phyloP scores from a whole-genome alignment of 2,329 filamentous ascomycete genomes.

The Nemania sp. region DNA sequence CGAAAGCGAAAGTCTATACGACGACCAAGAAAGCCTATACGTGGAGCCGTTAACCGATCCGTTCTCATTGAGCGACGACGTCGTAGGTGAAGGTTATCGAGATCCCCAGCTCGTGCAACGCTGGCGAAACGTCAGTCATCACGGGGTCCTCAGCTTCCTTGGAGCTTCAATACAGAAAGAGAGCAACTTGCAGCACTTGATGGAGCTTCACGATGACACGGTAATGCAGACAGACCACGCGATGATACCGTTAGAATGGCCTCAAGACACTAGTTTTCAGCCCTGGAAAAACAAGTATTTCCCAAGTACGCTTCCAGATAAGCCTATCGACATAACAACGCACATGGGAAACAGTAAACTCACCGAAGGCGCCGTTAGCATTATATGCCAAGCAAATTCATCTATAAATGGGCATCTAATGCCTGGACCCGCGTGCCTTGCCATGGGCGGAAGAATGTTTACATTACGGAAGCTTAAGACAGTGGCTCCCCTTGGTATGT shows the following conservation, averaged over 20 bases:
- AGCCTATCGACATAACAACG: constrained; percentile 13
- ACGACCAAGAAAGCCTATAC: constrained; percentile 8
- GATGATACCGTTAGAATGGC: constrained; percentile 16
- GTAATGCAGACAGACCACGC: constrained; percentile 14
- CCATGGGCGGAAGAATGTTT: constrained; percentile 23
- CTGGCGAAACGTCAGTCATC: constrained; percentile 25
- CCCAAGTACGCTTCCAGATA: not conserved
- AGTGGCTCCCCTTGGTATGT: constrained; percentile 23
- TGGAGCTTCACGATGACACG: not conserved
- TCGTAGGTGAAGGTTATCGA: constrained; percentile 13
- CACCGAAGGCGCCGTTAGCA: constrained; percentile 19
- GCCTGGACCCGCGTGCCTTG: constrained; percentile 16
- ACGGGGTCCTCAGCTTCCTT: constrained; percentile 31
- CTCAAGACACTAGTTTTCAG: not conserved
- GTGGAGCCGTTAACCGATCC: not conserved
- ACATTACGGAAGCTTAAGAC: constrained; percentile 24
- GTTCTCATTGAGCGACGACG: not conserved
- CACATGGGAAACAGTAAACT: constrained; percentile 20
- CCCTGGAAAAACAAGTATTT: constrained; percentile 20
- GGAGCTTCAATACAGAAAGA: constrained; percentile 15
- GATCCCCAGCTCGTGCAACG: constrained; percentile 15
- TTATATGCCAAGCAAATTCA: constrained; percentile 17
- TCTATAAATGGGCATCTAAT: constrained; percentile 11
- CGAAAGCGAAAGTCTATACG: constrained; percentile 6
- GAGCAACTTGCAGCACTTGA: not conserved